These are phyloP conservation scores for Spiraea crenata DNA, from an alignment of 331 rosid species.

Conservation along the genomic window DNA sequence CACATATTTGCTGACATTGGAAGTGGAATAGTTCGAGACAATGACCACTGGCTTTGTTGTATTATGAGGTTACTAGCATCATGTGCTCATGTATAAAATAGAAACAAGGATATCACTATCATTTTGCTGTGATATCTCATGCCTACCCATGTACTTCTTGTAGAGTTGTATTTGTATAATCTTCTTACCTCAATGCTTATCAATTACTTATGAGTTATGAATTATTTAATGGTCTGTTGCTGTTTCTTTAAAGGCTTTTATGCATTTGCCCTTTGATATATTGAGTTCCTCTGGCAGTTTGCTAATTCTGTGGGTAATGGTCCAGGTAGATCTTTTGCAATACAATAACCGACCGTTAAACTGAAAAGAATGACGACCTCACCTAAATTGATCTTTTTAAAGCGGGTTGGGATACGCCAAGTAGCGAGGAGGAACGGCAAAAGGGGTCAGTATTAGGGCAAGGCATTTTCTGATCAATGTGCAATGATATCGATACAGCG, in stretches of 20 bases:
- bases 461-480: too few relatives aligned
- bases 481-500: too few relatives aligned
- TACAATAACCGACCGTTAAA: too few relatives aligned
- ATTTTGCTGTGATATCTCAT: conserved; percentile 14
- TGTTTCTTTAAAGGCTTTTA: not conserved
- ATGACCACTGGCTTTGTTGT: conserved; percentile 31
- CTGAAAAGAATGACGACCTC: too few relatives aligned
- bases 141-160: conserved; percentile 20
- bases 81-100: conserved; percentile 32
- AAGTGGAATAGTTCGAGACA: conserved; percentile 22
- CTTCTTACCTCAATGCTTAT: not conserved
- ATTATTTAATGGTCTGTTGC: not conserved
- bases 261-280: not conserved
- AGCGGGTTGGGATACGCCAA: too few relatives aligned
- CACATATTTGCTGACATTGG: conserved; percentile 12
- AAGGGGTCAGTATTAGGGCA: too few relatives aligned
- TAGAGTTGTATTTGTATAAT: conserved; percentile 26
- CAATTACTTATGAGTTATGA: not conserved
- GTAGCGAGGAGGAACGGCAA: too few relatives aligned
- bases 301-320: not conserved
- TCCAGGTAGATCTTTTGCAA: not conserved
- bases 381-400: too few relatives aligned
- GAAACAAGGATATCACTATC: conserved; percentile 21
- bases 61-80: conserved; percentile 23
- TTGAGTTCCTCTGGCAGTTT: not conserved